Evolutionary conservation across 768 basidiomycete species (phyloP).

Genomic region (Melanogaster broomeanus): DNA sequence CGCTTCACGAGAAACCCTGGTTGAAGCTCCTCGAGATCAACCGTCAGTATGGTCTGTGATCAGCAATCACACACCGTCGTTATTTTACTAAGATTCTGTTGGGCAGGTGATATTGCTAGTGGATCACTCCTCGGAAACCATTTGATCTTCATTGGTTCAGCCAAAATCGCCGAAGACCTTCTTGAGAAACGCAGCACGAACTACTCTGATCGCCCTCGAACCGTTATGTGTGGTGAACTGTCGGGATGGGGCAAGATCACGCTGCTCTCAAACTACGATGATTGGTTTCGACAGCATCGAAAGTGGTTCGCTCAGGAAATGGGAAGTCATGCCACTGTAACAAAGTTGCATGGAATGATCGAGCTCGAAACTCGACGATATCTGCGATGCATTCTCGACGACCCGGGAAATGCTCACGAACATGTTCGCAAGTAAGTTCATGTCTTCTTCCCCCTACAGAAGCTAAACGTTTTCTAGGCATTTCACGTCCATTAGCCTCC

Average conservation of each 20-base stretch:
- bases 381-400: slow-evolving; percentile 9
- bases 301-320: slow-evolving; percentile 21
- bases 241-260: slow-evolving; percentile 23
- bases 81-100: background rate
- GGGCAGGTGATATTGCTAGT: slow-evolving; percentile 16
- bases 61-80: background rate
- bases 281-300: slow-evolving; percentile 17
- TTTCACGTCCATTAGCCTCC: slow-evolving; percentile 30
- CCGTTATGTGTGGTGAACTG: slow-evolving; percentile 20
- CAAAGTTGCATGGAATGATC: slow-evolving; percentile 16
- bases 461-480: slow-evolving; percentile 1
- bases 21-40: slow-evolving; percentile 11
- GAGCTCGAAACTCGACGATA: slow-evolving; percentile 17
- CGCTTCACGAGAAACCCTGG: slow-evolving; percentile 13
- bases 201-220: slow-evolving; percentile 37
- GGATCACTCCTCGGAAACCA: slow-evolving; percentile 26
- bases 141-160: slow-evolving; percentile 46
- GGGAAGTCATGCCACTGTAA: slow-evolving; percentile 6
- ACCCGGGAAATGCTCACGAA: slow-evolving; percentile 1
- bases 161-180: slow-evolving; percentile 41
- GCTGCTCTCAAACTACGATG: slow-evolving; percentile 12
- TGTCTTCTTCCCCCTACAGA: background rate
- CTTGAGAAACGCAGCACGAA: slow-evolving; percentile 46
- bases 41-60: slow-evolving; percentile 9
- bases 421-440: slow-evolving; percentile 16